phyloP scores from a whole-genome alignment of 345 rosid genomes.

The Eucalyptus regnans region DNA sequence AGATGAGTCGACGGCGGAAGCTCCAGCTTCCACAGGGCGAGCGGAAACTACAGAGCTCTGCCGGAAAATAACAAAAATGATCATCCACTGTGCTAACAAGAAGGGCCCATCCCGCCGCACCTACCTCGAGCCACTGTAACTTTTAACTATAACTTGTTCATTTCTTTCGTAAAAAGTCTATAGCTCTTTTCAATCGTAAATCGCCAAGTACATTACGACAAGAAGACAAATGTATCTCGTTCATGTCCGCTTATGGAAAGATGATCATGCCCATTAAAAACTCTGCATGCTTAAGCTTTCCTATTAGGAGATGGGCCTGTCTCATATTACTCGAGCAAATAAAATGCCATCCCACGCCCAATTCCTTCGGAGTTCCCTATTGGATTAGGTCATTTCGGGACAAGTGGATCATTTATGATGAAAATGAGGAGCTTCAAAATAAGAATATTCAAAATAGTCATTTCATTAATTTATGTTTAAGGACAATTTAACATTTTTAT shows the following conservation, averaged over 20 bases:
- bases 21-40: no score
- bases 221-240: neutral
- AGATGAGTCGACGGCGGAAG: no score
- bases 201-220: neutral
- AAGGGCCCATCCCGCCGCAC: no score
- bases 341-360: neutral
- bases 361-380: no score
- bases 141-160: neutral
- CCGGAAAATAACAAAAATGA: no score
- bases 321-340: neutral
- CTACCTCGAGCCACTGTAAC: neutral
- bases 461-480: no score
- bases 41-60: no score
- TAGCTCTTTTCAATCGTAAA: fast-evolving
- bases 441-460: no score
- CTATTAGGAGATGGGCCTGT: neutral
- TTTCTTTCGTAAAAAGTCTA: neutral
- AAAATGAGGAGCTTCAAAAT: fast-evolving
- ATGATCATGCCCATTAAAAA: neutral
- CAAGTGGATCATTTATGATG: no score
- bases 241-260: neutral
- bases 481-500: no score
- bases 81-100: no score
- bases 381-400: fast-evolving
- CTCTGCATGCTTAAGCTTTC: neutral